Percentiles rank a stretch among this genome's conserved stretches.
phyloP scores from a whole-genome alignment of 257 asterid species.

The Primulina huaijiensis region DNA sequence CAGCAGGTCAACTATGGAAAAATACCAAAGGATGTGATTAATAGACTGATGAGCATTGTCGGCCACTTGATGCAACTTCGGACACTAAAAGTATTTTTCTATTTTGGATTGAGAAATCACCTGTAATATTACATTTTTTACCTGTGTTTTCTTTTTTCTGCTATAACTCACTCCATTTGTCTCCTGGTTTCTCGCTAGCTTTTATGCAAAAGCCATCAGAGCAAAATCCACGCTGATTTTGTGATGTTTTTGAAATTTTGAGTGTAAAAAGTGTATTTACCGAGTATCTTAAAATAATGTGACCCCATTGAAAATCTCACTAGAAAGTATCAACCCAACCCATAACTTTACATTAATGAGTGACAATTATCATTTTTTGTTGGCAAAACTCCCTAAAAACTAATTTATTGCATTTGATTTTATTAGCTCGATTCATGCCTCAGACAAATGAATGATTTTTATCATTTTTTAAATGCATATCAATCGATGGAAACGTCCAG shows the following conservation, averaged over 20 bases:
- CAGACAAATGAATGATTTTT: neutral
- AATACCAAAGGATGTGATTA: constrained; percentile 78
- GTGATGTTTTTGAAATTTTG: constrained; percentile 2
- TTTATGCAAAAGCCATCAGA: neutral
- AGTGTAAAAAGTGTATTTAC: constrained; percentile 12
- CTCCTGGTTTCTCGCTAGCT: constrained; percentile 5
- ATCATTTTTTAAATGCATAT: neutral
- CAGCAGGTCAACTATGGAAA: constrained; percentile 93
- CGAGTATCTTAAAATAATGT: neutral
- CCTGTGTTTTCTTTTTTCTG: constrained; percentile 2
- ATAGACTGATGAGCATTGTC: constrained; percentile 91
- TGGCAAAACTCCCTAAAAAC: neutral
- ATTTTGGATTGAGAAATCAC: constrained; percentile 16
- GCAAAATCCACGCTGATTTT: neutral
- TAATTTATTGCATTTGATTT: neutral
- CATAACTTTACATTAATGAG: neutral
- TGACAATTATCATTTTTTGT: neutral
- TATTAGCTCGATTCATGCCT: neutral
- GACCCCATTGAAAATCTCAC: constrained; percentile 5
- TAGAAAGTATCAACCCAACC: constrained; percentile 4
- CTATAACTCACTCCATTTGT: constrained; percentile 1
- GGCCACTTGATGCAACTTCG: constrained; percentile 97
- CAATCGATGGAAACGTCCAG: neutral
- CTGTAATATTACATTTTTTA: neutral
- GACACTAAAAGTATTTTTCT: constrained; percentile 69